Base-by-base conservation (phyloP, 257 asterid genomes). In the Solanum appendiculatum region DNA sequence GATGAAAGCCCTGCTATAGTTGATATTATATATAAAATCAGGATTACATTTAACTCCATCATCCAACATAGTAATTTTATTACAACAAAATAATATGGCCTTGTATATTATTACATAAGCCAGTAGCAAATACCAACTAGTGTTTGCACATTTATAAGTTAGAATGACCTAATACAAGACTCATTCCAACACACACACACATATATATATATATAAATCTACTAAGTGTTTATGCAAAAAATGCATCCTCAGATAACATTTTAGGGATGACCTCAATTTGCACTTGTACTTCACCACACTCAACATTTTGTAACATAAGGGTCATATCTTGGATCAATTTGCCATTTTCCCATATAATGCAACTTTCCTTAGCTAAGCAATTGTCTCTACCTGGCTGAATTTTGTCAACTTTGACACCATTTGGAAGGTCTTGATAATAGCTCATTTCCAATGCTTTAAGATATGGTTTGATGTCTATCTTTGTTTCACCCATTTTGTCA, bases 401-500 rank as follows among this genome's bases (percentile, higher is more conserved):
- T 86, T 94, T 92, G 44, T 90, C 91, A 11, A 95, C 93, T 83
- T 90, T 93, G 7, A 95, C 93, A 31, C 96, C 96, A 2, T 93
- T 93, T 2, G 98, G 96, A 29, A 93, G 93, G 84, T 16, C 25
- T 56, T 91, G 89, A 69, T 87, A 66, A 86, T 91, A 86, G 29
- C 93, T 93, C 93, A 91, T 89, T 70, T 81, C 91, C 86, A 93
- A 36, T 58, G 97, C 93, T 16, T 93, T 94, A n/a, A 93, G 42
- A 66, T 89, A 87, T 1, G 97, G 90, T 44, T 81, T 90, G 72
- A 95, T 89, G 91, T 92, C 93, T 34, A 96, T 90, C 8, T 90
- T 77, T 0, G 98, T 98, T 23, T 80, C 89, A 29, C 98, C 99
- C 95, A 95, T 94, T 90, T 89, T 89, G 89, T 96, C 99, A 36